Base-by-base conservation (phyloP, 495 filamentous ascomycete genomes). In the Polyplosphaeria fusca region DNA sequence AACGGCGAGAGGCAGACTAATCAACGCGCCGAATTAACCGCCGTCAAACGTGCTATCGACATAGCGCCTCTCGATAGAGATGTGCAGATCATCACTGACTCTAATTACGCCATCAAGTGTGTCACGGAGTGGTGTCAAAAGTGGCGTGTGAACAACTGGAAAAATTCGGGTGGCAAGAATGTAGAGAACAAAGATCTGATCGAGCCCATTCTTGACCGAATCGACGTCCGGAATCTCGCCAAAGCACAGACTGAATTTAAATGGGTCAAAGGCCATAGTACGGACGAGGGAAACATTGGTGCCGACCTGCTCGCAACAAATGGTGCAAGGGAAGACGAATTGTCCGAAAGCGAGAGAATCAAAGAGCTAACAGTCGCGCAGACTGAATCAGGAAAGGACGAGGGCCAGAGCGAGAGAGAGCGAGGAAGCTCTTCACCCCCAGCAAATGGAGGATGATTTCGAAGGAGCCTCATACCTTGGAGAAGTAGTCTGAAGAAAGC, bases 11-110 rank as follows among this genome's bases (percentile, higher is more conserved):
- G 76, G 9, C 93, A 98, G 68, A 96, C 93, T 1, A 98, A 97
- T 68, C 88, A 96, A 69, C 89, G 93, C 3, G 93, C 93, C 14
- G 93, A 98, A 70, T 75, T 98, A 48, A 91, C 89, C 2, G 93
- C 91, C 0, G 85, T 96, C 56, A 74, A 86, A 3, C 86, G 92
- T 46, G 88, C 89, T 5, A 78, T 98, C 22, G 83, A 96, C 64
- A 81, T 83, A 23, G 80, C 88, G 1, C 85, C 86, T 5, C 74
- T 78, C 52, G 77, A 83, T 67, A 72, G 78, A 51, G 74, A 82
- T 45, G 75, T 89, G 13, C 77, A 80, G 28, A 89, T 97, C 61
- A 79, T 86, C 64, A 86, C 85, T 14, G 93, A 96, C 71, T 89
- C 85, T 66, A 82, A 82, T 53, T 98, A 97, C 71, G 77, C 87